Evolutionary conservation across 2,329 filamentous ascomycete species (phyloP).

Genomic region (Hansfordia pulvinata): DNA sequence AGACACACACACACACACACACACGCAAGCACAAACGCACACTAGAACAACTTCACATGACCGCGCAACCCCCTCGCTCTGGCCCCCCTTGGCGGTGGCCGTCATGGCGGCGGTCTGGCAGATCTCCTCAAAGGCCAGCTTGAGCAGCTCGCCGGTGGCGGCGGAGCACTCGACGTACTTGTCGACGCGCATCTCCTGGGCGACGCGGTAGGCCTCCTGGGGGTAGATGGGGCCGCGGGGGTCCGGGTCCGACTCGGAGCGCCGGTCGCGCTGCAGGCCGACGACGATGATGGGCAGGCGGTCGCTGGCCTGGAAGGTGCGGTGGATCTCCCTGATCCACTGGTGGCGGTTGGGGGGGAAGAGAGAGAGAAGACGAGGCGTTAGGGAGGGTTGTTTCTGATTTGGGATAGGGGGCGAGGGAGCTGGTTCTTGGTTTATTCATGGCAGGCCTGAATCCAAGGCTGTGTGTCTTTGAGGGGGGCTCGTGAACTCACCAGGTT

Average conservation of each 20-base stretch:
- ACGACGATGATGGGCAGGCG: slow-evolving; percentile 40
- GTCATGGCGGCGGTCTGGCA: slow-evolving; percentile 40
- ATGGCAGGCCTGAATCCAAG: slow-evolving; percentile 2
- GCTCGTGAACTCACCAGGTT: slow-evolving; percentile 31
- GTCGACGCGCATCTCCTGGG: slow-evolving; percentile 46
- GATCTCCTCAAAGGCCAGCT: slow-evolving; percentile 45
- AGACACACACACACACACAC: not conserved
- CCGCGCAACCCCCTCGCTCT: slow-evolving; percentile 41
- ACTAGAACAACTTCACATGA: slow-evolving; percentile 24
- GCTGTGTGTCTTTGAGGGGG: not conserved
- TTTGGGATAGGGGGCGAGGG: too few species aligned
- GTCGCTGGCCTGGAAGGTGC: slow-evolving; percentile 30
- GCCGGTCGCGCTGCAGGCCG: slow-evolving; percentile 46
- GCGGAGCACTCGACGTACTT: slow-evolving; percentile 53
- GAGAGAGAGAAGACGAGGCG: not conserved
- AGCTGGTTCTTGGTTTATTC: too few species aligned
- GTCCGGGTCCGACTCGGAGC: slow-evolving; percentile 41
- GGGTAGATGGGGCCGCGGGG: slow-evolving; percentile 48
- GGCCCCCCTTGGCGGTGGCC: slow-evolving; percentile 29
- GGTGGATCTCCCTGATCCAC: slow-evolving; percentile 44
- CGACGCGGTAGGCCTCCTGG: slow-evolving; percentile 41
- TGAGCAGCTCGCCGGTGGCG: slow-evolving; percentile 42
- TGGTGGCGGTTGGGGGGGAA: too few species aligned
- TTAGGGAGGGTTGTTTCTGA: too few species aligned
- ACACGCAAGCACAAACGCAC: not conserved